A percentile compares a stretch with the other conserved stretches of the same genome.
These are phyloP conservation scores for Annona cherimola DNA, from an alignment of 164 flowering plant species.

Conservation along the genomic window DNA sequence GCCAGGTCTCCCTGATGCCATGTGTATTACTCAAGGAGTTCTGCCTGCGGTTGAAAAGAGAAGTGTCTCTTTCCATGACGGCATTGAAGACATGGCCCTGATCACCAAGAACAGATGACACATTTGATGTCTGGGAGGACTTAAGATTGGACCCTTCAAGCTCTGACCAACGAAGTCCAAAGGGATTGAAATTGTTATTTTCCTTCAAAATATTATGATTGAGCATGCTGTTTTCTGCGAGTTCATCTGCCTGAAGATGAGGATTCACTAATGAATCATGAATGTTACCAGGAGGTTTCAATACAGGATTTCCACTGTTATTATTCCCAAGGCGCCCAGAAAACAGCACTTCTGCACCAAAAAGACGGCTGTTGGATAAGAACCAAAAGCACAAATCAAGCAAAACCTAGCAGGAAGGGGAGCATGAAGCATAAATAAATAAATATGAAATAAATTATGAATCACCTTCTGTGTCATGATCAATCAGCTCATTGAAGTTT, in stretches of 20 bases:
- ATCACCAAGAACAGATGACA: slow-evolving; percentile 26
- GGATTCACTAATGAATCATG: slow-evolving; percentile 25
- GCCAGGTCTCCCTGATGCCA: slow-evolving; percentile 46
- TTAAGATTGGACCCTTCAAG: slow-evolving; percentile 40
- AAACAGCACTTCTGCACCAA: slow-evolving; percentile 51
- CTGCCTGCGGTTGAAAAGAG: slow-evolving; percentile 18
- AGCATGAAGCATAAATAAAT: not conserved
- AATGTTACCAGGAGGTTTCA: slow-evolving; percentile 24
- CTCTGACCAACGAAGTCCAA: slow-evolving; percentile 81
- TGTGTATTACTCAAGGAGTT: slow-evolving; percentile 34
- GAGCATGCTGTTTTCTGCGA: slow-evolving; percentile 23
- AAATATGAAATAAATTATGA: slow-evolving; percentile 4
- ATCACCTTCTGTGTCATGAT: slow-evolving; percentile 61
- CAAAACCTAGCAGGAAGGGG: not conserved
- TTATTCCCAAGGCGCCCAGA: slow-evolving; percentile 50
- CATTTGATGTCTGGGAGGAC: slow-evolving; percentile 33
- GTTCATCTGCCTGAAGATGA: slow-evolving; percentile 31
- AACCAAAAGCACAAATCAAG: not conserved
- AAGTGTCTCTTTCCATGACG: slow-evolving; percentile 27
- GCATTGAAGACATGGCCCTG: slow-evolving; percentile 20
- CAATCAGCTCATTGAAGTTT: slow-evolving; percentile 38
- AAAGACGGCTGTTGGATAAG: not conserved
- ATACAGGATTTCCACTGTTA: slow-evolving; percentile 31
- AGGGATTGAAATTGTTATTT: slow-evolving; percentile 53
- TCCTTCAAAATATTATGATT: slow-evolving; percentile 26